Evolutionary conservation across 345 rosid species (phyloP).

Genomic region (Melastoma malabathricum): DNA sequence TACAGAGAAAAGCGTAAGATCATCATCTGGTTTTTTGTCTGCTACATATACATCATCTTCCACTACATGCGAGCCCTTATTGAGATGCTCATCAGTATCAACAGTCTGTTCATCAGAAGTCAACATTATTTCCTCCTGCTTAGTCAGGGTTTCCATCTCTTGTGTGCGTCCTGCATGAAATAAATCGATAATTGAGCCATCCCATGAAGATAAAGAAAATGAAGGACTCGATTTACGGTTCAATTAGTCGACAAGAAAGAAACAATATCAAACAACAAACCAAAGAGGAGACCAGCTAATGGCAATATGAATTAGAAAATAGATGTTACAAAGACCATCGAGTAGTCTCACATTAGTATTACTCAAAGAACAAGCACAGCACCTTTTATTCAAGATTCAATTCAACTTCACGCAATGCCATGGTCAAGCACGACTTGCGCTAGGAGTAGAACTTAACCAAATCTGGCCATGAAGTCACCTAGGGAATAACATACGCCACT

Average conservation of each 20-base stretch:
- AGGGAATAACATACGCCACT: background rate
- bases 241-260: background rate
- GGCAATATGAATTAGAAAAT: too few species aligned
- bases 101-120: conserved; percentile 23
- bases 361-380: too few species aligned
- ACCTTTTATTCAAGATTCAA: too few species aligned
- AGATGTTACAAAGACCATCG: too few species aligned
- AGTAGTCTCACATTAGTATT: too few species aligned
- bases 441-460: too few species aligned
- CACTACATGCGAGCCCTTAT: conserved; percentile 15
- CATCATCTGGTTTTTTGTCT: conserved; percentile 12
- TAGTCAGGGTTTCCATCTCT: conserved; percentile 55
- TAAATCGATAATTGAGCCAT: too few species aligned
- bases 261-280: too few species aligned
- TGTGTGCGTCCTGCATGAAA: conserved; percentile 37
- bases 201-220: conserved; percentile 1
- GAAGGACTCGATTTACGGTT: background rate
- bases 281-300: too few species aligned
- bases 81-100: conserved; percentile 16
- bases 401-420: too few species aligned
- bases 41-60: conserved; percentile 18
- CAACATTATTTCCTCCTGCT: conserved; percentile 41
- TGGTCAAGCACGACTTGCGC: too few species aligned
- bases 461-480: too few species aligned
- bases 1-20: conserved; percentile 20